phyloP scores from a whole-genome alignment of 805 yeast species.

The Teunomyces pallodes region DNA sequence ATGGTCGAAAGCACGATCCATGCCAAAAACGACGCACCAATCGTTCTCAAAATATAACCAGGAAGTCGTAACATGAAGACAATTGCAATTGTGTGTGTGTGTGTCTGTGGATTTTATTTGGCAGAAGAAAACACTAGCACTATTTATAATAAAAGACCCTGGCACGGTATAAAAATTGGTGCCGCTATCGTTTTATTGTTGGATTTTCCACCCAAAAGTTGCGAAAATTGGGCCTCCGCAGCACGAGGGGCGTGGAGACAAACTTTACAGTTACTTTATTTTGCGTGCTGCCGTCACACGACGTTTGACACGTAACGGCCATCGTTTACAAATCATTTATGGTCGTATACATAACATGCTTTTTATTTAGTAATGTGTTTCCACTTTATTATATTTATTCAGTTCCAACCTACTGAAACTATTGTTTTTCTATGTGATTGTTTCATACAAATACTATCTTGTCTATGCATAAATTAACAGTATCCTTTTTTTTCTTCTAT shows the following conservation, averaged over 20 bases:
- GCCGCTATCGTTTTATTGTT: not conserved
- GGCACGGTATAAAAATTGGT: not conserved
- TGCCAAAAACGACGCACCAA: conserved; percentile 25
- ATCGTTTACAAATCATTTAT: not conserved
- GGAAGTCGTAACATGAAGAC: conserved; percentile 6
- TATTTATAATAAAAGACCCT: not conserved
- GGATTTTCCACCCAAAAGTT: conserved; percentile 3
- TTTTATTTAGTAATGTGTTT: no score
- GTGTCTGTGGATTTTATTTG: not conserved
- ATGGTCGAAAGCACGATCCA: conserved; percentile 42
- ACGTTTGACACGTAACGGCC: not conserved
- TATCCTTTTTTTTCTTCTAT: not conserved
- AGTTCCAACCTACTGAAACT: no score
- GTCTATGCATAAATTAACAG: no score
- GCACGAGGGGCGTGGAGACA: not conserved
- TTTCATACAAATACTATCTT: no score
- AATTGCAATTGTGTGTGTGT: not conserved
- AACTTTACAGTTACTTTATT: not conserved
- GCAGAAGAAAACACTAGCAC: not conserved
- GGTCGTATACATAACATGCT: no score
- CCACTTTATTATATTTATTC: no score
- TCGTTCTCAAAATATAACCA: conserved; percentile 9
- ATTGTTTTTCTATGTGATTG: no score
- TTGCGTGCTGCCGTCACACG: not conserved
- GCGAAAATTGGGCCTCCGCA: conserved; percentile 2